Percentiles rank a stretch among this genome's conserved stretches.
Conservation (phyloP, 495 filamentous ascomycete species). For the Entonaema liquescens region DNA sequence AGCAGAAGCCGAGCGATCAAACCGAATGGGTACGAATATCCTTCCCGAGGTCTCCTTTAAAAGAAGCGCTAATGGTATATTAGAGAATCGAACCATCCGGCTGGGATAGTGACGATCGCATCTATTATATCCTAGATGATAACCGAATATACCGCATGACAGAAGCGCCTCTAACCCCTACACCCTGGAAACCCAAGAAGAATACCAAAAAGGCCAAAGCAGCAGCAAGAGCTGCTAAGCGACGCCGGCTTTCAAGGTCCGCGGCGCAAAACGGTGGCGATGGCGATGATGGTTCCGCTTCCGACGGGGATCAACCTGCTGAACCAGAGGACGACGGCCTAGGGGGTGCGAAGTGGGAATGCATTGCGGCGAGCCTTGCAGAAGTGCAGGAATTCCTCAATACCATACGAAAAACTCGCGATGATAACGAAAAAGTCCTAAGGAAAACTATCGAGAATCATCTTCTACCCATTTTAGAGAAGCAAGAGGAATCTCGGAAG, state of each 20-base stretch:
- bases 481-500: slow-evolving; percentile 77
- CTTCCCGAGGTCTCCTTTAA: not conserved
- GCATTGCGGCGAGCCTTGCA: slow-evolving; percentile 78
- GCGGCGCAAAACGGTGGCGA: slow-evolving; percentile 49
- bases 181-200: slow-evolving; percentile 71
- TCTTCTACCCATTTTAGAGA: slow-evolving; percentile 82
- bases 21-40: slow-evolving; percentile 75
- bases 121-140: slow-evolving; percentile 92
- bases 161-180: slow-evolving; percentile 66
- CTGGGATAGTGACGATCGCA: slow-evolving; percentile 83
- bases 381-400: slow-evolving; percentile 80
- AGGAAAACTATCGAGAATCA: slow-evolving; percentile 73
- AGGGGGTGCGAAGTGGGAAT: slow-evolving; percentile 86
- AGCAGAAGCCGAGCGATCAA: slow-evolving; percentile 82
- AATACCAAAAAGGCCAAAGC: slow-evolving; percentile 78
- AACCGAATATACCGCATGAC: slow-evolving; percentile 89
- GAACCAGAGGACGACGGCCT: slow-evolving; percentile 68
- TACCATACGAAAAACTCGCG: slow-evolving; percentile 73
- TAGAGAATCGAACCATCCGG: slow-evolving; percentile 93
- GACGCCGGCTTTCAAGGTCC: slow-evolving; percentile 66
- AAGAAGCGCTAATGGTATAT: slow-evolving; percentile 36
- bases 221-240: slow-evolving; percentile 73
- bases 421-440: slow-evolving; percentile 82
- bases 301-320: slow-evolving; percentile 47
- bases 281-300: slow-evolving; percentile 59